Evolutionary conservation across 352 stramenopile genomes (phyloP).

Genomic region (Phytophthora rubi): DNA sequence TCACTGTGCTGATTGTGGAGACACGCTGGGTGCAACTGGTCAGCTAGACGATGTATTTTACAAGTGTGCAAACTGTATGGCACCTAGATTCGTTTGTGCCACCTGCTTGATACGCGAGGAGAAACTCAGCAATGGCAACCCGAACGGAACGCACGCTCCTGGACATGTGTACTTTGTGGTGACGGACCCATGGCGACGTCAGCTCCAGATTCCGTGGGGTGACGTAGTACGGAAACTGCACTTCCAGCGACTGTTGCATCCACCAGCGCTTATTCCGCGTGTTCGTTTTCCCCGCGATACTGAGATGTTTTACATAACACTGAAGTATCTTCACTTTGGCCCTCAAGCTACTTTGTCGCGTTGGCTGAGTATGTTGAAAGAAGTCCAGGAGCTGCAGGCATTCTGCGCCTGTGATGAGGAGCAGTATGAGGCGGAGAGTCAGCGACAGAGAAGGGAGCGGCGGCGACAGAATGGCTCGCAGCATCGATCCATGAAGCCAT

Average conservation of each 20-base stretch:
- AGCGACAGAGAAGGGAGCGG: conserved; percentile 23
- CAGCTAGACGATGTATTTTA: conserved; percentile 50
- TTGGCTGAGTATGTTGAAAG: conserved; percentile 57
- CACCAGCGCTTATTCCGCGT: conserved; percentile 63
- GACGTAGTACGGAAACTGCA: conserved; percentile 33
- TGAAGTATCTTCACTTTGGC: conserved; percentile 72
- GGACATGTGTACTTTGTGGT: conserved; percentile 77
- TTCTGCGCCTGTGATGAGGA: conserved; percentile 75
- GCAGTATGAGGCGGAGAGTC: conserved; percentile 44
- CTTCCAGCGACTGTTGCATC: conserved; percentile 54
- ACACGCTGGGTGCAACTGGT: conserved; percentile 25
- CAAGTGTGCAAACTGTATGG: conserved; percentile 69
- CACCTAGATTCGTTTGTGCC: conserved; percentile 54
- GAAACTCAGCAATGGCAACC: conserved; percentile 41
- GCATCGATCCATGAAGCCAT: conserved; percentile 47
- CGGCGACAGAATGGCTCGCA: conserved; percentile 20
- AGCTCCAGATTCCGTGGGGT: conserved; percentile 33
- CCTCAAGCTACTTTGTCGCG: conserved; percentile 64
- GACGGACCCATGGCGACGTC: conserved; percentile 48
- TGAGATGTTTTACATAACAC: conserved; percentile 69
- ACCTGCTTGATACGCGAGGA: conserved; percentile 63
- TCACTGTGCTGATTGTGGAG: conserved; percentile 41
- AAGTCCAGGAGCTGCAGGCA: conserved; percentile 65
- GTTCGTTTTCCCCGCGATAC: conserved; percentile 56
- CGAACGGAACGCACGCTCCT: conserved; percentile 58